A percentile compares a stretch with the other conserved stretches of the same genome.
Conservation (phyloP, 495 filamentous ascomycete species). For the Podospora pseudoanserina region DNA sequence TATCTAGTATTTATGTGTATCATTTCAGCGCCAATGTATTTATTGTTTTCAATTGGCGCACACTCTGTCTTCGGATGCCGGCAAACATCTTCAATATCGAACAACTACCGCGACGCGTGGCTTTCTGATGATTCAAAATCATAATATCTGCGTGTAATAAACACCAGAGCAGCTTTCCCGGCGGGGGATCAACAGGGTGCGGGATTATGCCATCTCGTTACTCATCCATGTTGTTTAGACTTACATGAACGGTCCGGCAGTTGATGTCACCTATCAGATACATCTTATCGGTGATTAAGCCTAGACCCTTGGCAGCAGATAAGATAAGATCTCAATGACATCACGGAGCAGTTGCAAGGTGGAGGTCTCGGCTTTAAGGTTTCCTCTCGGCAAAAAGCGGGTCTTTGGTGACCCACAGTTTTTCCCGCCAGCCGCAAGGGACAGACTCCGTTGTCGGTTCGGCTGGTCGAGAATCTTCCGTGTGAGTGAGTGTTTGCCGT, state of each 20-base stretch:
- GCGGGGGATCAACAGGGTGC: neutral
- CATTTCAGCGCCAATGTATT: neutral
- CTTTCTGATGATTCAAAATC: neutral
- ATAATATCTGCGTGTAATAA: neutral
- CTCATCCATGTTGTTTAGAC: neutral
- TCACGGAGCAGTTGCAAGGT: neutral
- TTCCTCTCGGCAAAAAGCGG: slow-evolving; percentile 2
- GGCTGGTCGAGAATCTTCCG: slow-evolving; percentile 1
- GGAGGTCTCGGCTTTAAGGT: slow-evolving; percentile 3
- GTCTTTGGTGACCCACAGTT: neutral
- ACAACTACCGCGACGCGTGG: neutral
- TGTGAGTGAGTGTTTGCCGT: neutral
- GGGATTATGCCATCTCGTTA: neutral
- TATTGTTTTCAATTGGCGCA: neutral
- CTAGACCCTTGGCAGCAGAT: neutral
- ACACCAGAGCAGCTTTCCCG: neutral
- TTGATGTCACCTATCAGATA: neutral
- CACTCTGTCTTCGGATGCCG: neutral
- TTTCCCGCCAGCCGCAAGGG: neutral
- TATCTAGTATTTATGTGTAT: too few species aligned
- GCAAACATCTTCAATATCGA: neutral
- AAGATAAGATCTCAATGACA: slow-evolving; percentile 3
- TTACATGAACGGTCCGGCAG: slow-evolving; percentile 3
- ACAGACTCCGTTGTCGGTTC: slow-evolving; percentile 1
- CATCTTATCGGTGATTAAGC: slow-evolving; percentile 2